These are phyloP conservation scores for Debaryomyces coudertii DNA, from an alignment of 1,139 yeast species.

Conservation along the genomic window DNA sequence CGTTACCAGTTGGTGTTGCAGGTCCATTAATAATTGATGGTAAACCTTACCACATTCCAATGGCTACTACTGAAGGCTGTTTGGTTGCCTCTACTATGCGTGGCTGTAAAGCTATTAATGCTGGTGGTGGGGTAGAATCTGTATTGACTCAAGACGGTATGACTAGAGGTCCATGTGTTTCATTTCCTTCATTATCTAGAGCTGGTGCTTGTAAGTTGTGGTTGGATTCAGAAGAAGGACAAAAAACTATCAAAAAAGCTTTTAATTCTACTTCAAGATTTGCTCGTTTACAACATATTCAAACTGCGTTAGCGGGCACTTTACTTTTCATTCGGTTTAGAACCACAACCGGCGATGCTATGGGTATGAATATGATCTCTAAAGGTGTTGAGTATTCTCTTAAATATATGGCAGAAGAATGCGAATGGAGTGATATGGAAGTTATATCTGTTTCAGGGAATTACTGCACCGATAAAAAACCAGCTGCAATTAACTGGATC, in stretches of 20 bases:
- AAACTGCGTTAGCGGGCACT: slow-evolving; percentile 96
- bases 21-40: slow-evolving; percentile 95
- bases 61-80: slow-evolving; percentile 99
- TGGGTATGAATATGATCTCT: slow-evolving; percentile 99
- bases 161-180: slow-evolving; percentile 99
- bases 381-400: slow-evolving; percentile 93
- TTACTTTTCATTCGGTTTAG: slow-evolving; percentile 85
- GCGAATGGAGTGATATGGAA: slow-evolving; percentile 93
- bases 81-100: slow-evolving; percentile 98
- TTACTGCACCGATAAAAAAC: slow-evolving; percentile 95
- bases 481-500: slow-evolving; percentile 98
- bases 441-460: slow-evolving; percentile 94
- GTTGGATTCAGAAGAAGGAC: slow-evolving; percentile 97
- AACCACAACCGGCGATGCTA: slow-evolving; percentile 98
- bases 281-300: slow-evolving; percentile 88
- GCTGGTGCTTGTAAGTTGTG: slow-evolving; percentile 96
- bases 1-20: slow-evolving; percentile 95
- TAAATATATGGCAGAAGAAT: slow-evolving; percentile 80
- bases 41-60: slow-evolving; percentile 84
- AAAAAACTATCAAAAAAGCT: slow-evolving; percentile 76
- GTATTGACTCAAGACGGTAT: slow-evolving; percentile 95
- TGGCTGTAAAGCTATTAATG: slow-evolving; percentile 97
- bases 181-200: slow-evolving; percentile 76
- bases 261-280: slow-evolving; percentile 96
- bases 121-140: slow-evolving; percentile 95